A percentile compares a stretch with the other conserved stretches of the same genome.
These are phyloP conservation scores for Calendula officinalis DNA, from an alignment of 129 eudicot species.

Conservation along the genomic window DNA sequence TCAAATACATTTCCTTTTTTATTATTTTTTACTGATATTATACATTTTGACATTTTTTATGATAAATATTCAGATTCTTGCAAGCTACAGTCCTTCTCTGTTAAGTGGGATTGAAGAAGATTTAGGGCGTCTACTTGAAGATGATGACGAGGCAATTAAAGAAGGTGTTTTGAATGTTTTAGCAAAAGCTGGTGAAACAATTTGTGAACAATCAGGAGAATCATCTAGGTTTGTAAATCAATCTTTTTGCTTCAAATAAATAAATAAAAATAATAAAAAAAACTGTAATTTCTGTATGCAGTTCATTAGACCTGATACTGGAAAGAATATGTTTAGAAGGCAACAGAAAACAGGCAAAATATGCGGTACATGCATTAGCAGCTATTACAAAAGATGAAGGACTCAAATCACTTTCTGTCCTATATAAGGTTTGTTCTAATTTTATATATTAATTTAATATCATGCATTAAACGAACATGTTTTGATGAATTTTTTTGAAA, in stretches of 20 bases:
- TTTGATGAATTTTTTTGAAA: conserved; percentile 14
- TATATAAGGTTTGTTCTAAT: conserved; percentile 68
- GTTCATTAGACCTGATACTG: conserved; percentile 86
- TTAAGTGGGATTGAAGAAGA: conserved; percentile 83
- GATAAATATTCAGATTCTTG: conserved; percentile 60
- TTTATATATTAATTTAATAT: not conserved
- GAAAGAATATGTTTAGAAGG: conserved; percentile 95
- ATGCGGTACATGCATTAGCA: conserved; percentile 89
- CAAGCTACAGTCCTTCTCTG: conserved; percentile 63
- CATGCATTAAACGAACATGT: conserved; percentile 5
- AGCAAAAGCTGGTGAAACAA: conserved; percentile 89
- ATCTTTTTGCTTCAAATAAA: not conserved
- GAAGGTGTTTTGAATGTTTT: conserved; percentile 90
- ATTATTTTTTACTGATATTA: not conserved
- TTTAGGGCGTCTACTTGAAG: conserved; percentile 81
- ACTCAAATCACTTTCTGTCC: conserved; percentile 89
- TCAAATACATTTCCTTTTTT: not conserved
- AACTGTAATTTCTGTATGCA: conserved; percentile 32
- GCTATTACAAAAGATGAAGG: conserved; percentile 96
- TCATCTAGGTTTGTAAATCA: conserved; percentile 64
- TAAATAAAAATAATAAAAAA: not conserved
- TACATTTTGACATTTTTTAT: not conserved
- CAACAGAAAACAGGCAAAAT: conserved; percentile 90
- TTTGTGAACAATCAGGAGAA: conserved; percentile 79
- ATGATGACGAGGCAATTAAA: conserved; percentile 73